phyloP scores from a whole-genome alignment of 2,329 filamentous ascomycete genomes.

The Bipolaris sorokiniana region DNA sequence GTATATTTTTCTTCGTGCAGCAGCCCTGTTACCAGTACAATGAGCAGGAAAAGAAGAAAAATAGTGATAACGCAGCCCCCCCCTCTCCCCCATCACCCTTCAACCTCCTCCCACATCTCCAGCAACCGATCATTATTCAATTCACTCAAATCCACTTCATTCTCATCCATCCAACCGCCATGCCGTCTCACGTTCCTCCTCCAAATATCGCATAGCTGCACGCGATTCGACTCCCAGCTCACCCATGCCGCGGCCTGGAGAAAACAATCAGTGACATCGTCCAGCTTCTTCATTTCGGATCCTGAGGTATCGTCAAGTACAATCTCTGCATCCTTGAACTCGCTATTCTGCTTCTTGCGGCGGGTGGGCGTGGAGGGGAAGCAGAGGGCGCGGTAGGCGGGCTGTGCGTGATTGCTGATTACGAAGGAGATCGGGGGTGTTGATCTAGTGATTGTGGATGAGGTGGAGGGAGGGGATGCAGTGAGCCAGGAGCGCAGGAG shows the following conservation, averaged over 20 bases:
- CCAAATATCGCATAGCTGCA: constrained; percentile 20
- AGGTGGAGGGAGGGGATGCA: constrained; percentile 15
- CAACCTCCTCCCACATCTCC: constrained; percentile 17
- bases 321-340: background rate
- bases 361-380: constrained; percentile 7
- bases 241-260: constrained; percentile 79
- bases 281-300: constrained; percentile 63
- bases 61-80: background rate
- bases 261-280: constrained; percentile 81
- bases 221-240: constrained; percentile 70
- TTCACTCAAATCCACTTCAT: too few species aligned
- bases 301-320: background rate
- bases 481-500: constrained; percentile 56
- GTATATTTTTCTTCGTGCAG: background rate
- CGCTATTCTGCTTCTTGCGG: constrained; percentile 6
- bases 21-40: background rate
- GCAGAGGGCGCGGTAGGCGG: constrained; percentile 17
- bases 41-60: background rate
- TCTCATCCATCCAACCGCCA: background rate
- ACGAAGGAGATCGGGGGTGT: constrained; percentile 27
- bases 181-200: background rate
- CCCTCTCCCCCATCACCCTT: background rate
- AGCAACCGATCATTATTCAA: background rate
- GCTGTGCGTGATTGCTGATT: constrained; percentile 14
- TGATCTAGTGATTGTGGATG: constrained; percentile 1